These are phyloP conservation scores for Fistulifera solaris DNA, from an alignment of 108 stramenopile species.

Conservation along the genomic window DNA sequence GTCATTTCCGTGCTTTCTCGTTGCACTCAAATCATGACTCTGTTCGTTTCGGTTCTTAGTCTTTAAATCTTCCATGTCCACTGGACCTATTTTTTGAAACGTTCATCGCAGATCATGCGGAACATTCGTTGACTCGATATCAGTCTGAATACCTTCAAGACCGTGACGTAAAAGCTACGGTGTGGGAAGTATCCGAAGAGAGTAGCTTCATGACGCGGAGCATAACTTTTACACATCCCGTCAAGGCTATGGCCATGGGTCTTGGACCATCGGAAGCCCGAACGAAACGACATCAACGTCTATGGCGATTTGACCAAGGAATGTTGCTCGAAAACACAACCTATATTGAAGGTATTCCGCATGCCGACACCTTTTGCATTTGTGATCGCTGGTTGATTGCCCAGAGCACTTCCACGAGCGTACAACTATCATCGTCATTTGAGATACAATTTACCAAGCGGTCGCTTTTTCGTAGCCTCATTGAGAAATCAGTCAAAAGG, in stretches of 20 bases:
- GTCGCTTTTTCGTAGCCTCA: conserved; percentile 49
- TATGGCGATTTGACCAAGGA: conserved; percentile 26
- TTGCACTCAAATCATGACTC: not conserved
- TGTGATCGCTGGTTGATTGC: conserved; percentile 55
- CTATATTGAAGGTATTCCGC: conserved; percentile 26
- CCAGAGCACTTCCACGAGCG: conserved; percentile 8
- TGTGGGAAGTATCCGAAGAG: conserved; percentile 14
- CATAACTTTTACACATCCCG: conserved; percentile 28
- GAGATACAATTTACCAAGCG: conserved; percentile 44
- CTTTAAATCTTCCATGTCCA: conserved; percentile 15
- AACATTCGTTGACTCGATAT: conserved; percentile 43
- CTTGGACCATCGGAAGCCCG: conserved; percentile 34
- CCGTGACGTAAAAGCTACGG: conserved; percentile 21
- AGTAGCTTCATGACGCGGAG: conserved; percentile 14
- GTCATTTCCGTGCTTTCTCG: not conserved
- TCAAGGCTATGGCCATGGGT: conserved; percentile 14
- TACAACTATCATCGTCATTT: conserved; percentile 33
- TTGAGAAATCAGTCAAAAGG: conserved; percentile 33
- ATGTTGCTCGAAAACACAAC: conserved; percentile 24
- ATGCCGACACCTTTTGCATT: conserved; percentile 51
- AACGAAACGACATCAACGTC: conserved; percentile 19
- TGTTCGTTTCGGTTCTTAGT: not conserved
- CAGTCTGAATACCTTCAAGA: conserved; percentile 44
- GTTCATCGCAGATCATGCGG: conserved; percentile 62
- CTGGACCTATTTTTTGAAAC: conserved; percentile 41